Conservation (phyloP, 2,329 filamentous ascomycete genomes). For the Aspergillus piperis region DNA sequence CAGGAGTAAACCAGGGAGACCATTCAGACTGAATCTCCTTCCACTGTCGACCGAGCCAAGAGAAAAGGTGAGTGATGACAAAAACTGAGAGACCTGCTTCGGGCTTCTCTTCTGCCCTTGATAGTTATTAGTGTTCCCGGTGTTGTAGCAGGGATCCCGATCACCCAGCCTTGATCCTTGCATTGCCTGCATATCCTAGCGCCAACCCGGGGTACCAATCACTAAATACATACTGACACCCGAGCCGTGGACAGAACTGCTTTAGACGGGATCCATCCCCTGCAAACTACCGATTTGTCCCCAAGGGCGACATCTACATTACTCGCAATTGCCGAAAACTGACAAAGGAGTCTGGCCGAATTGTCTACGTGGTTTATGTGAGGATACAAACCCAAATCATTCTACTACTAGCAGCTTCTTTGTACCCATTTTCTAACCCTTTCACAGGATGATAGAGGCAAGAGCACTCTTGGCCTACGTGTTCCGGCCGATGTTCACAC, state of each 20-base stretch:
- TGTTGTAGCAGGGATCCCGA: neutral
- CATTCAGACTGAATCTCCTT: conserved; percentile 10
- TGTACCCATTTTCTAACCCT: conserved; percentile 2
- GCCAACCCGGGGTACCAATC: neutral
- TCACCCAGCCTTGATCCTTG: neutral
- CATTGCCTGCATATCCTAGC: conserved; percentile 10
- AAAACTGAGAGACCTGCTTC: too few species aligned
- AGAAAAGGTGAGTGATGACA: conserved; percentile 27
- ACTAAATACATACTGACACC: conserved; percentile 7
- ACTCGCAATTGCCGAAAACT: conserved; percentile 44
- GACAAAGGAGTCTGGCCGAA: conserved; percentile 34
- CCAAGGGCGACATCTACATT: conserved; percentile 46
- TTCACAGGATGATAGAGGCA: conserved; percentile 32
- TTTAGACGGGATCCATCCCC: conserved; percentile 30
- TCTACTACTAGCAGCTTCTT: neutral
- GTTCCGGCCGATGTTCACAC: conserved; percentile 43
- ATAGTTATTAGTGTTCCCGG: neutral
- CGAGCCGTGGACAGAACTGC: conserved; percentile 31
- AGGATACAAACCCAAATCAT: conserved; percentile 11
- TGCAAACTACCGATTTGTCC: conserved; percentile 42
- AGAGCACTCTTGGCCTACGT: conserved; percentile 44
- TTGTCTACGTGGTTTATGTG: conserved; percentile 44
- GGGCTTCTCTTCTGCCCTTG: too few species aligned
- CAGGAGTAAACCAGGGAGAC: conserved; percentile 3
- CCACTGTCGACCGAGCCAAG: conserved; percentile 28